Conservation (phyloP, 2,329 filamentous ascomycete genomes). For the Cytospora leucostoma region DNA sequence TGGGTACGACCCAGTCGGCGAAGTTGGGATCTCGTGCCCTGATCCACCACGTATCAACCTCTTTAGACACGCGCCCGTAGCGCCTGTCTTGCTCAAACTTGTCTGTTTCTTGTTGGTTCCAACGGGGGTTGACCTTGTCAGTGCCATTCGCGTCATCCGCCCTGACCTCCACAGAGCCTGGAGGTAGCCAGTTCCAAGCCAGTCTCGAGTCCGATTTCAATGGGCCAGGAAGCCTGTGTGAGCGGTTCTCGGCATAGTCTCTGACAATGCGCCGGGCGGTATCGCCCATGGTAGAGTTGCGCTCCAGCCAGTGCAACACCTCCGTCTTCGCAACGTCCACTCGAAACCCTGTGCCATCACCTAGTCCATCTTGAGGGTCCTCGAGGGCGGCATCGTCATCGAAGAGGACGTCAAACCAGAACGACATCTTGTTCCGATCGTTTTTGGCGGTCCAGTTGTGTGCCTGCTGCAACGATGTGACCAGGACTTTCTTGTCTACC, state of each 20-base stretch:
- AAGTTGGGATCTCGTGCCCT: constrained; percentile 61
- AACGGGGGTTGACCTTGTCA: constrained; percentile 49
- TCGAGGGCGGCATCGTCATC: constrained; percentile 53
- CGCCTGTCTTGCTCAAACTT: constrained; percentile 60
- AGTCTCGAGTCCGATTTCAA: constrained; percentile 53
- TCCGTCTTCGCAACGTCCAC: constrained; percentile 60
- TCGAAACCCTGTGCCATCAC: constrained; percentile 55
- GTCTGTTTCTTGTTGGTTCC: constrained; percentile 54
- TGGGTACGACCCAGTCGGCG: constrained; percentile 58
- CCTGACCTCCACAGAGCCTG: constrained; percentile 37
- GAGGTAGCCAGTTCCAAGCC: constrained; percentile 58
- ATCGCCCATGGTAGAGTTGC: constrained; percentile 61
- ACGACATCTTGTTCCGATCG: constrained; percentile 69
- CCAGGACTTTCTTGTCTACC: constrained; percentile 65
- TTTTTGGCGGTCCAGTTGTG: constrained; percentile 72
- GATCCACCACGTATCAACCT: constrained; percentile 68
- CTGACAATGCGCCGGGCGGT: constrained; percentile 56
- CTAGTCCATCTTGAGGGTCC: constrained; percentile 53
- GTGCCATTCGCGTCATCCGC: constrained; percentile 40
- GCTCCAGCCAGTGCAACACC: constrained; percentile 63
- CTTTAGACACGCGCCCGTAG: constrained; percentile 63
- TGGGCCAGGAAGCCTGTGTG: constrained; percentile 51
- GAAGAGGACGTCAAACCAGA: constrained; percentile 67
- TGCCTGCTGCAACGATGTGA: constrained; percentile 66
- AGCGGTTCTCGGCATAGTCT: constrained; percentile 54